phyloP scores from a whole-genome alignment of 1,139 yeast genomes.

The Blastobotrys capitulatus region DNA sequence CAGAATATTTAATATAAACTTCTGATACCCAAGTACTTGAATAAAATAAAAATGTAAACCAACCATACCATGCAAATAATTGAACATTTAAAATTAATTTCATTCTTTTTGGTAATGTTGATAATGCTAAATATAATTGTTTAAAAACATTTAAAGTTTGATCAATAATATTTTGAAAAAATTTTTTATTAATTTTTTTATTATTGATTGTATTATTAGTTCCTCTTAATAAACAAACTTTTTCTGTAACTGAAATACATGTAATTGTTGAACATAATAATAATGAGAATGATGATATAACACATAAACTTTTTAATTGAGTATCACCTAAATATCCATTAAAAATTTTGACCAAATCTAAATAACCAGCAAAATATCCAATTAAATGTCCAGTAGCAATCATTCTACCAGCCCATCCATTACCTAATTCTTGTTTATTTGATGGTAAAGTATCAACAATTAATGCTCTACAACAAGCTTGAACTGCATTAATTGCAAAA shows the following conservation, averaged over 20 bases:
- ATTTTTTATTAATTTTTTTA: neutral
- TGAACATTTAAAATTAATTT: conserved; percentile 31
- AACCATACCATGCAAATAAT: conserved; percentile 36
- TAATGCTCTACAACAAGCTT: conserved; percentile 54
- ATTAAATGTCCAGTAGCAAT: conserved; percentile 52
- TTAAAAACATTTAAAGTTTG: conserved; percentile 18
- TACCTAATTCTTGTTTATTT: conserved; percentile 49
- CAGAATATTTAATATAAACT: conserved; percentile 29
- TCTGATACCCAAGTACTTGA: conserved; percentile 40
- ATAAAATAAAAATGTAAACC: conserved; percentile 37
- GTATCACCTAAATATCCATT: conserved; percentile 41
- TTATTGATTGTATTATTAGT: neutral
- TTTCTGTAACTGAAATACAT: conserved; percentile 33
- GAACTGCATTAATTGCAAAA: conserved; percentile 52
- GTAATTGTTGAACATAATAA: conserved; percentile 38
- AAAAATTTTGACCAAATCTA: conserved; percentile 35
- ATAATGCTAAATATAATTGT: conserved; percentile 20
- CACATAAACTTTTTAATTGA: conserved; percentile 47
- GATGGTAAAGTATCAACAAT: conserved; percentile 54
- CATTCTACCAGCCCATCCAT: conserved; percentile 72
- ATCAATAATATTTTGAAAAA: neutral
- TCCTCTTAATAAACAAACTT: conserved; percentile 16
- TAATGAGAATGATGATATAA: conserved; percentile 41
- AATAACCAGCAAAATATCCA: conserved; percentile 45
- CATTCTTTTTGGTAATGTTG: conserved; percentile 25